Evolutionary conservation across 495 filamentous ascomycete genomes (phyloP), one percentile per base, ranked within the genome.

Genomic region (Parachaetomium inaequale): DNA sequence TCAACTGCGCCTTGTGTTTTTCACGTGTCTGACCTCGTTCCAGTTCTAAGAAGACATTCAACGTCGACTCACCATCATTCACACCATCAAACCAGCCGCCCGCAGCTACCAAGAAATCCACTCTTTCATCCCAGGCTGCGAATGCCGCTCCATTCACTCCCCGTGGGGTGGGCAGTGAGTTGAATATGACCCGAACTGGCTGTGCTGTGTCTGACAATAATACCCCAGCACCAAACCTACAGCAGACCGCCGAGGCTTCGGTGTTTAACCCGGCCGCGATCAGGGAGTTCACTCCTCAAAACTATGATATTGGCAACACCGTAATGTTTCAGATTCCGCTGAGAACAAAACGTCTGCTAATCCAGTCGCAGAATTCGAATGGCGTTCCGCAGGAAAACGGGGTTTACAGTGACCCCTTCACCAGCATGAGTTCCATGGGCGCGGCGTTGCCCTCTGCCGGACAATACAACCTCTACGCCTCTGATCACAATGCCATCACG

Each of bases 31-130:
- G 55, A 56, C 32, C 17, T 29, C n/a, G 42, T 58, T 32, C 38
- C 67, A 71, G 72, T 66, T 74, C 81, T 60, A 94, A 88, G 78
- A 92, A 93, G 78, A 79, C 87, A 15, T 85, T 98, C 67, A 98
- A 96, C 73, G 93, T 96, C 67, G 94, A 98, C 65, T 97, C 94
- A 14, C 94, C 95, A 15, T 88, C 93, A 45, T 98, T 98, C 66
- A 96, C 92, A 1, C 95, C 94, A 62, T 81, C 78, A 75, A 82
- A 73, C 75, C 81, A 64, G 34, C 61, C 68, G n/a, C 26, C 43
- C 6, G 65, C 66, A 34, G 58, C 70, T 23, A 63, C 81, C 8
- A 88, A 87, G 65, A 91, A 90, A 69, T 77, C 82, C 10, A 78
- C 74, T 12, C 75, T 98, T 61, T 93, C 93, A 6, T 91, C 92